Percentiles rank a stretch among this genome's conserved stretches.
phyloP scores from a whole-genome alignment of 495 filamentous ascomycete genomes.

The Aspergillus diversus region DNA sequence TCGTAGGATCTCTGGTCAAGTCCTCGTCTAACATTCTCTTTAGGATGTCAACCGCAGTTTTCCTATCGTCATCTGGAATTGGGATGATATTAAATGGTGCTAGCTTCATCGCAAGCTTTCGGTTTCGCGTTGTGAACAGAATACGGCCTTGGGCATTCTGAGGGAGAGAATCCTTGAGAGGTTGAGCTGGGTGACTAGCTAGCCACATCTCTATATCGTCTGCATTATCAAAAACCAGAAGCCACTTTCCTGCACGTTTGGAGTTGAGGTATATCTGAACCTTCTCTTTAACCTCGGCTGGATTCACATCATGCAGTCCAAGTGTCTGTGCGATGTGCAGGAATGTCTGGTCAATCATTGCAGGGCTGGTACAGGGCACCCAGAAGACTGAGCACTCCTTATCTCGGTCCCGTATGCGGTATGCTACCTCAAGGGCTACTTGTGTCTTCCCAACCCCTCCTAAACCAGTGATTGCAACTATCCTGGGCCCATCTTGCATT shows the following conservation, averaged over 20 bases:
- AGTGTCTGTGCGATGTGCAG: constrained; percentile 12
- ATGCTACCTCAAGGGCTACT: constrained; percentile 42
- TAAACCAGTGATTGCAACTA: constrained; percentile 29
- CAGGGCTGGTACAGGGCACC: neutral
- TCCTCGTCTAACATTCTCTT: constrained; percentile 24
- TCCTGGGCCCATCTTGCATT: constrained; percentile 20
- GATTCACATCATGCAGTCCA: neutral
- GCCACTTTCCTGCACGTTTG: constrained; percentile 5
- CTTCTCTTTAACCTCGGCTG: neutral
- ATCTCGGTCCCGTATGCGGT: constrained; percentile 23
- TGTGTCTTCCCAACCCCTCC: constrained; percentile 50
- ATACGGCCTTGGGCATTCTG: constrained; percentile 39
- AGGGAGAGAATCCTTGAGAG: constrained; percentile 48
- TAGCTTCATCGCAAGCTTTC: constrained; percentile 27
- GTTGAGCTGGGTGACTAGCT: neutral
- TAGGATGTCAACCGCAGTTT: constrained; percentile 22
- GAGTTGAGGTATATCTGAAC: constrained; percentile 2
- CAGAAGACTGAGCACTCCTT: neutral
- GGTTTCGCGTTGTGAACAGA: constrained; percentile 18
- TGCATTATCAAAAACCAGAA: constrained; percentile 8
- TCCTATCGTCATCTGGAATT: constrained; percentile 25
- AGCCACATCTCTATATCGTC: constrained; percentile 22
- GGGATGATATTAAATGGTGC: constrained; percentile 24
- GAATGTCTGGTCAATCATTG: constrained; percentile 1
- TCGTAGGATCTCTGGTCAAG: too few species aligned